These are phyloP conservation scores for Zygnema circumcarinatum DNA, from an alignment of 139 green algal genomes.

Conservation along the genomic window DNA sequence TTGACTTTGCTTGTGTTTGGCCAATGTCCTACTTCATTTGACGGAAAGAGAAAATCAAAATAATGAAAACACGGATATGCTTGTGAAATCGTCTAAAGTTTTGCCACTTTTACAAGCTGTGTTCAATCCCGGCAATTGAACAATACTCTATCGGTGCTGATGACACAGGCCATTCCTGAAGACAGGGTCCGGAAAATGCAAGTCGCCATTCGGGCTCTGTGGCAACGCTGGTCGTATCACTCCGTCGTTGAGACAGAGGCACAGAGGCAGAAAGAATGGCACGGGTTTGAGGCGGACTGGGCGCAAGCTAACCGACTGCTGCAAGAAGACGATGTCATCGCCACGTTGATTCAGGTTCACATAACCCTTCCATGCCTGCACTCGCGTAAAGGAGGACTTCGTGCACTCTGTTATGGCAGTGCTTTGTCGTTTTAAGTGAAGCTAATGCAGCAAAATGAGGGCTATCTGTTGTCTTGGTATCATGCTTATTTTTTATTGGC, in stretches of 20 bases:
- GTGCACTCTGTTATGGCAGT: no score
- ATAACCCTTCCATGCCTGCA: no score
- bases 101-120: not conserved
- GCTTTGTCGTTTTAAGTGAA: no score
- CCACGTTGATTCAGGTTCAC: no score
- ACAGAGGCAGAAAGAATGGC: not conserved
- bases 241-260: not conserved
- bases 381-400: no score
- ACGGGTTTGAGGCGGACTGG: not conserved
- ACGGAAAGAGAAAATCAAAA: not conserved
- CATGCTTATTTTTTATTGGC: no score
- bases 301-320: no score
- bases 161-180: not conserved
- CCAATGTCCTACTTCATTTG: not conserved
- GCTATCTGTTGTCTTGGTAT: no score
- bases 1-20: not conserved
- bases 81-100: not conserved
- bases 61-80: not conserved
- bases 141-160: not conserved
- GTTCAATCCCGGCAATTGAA: not conserved
- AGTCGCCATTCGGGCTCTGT: not conserved
- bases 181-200: slow-evolving; percentile 3
- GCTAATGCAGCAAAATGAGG: no score
- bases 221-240: slow-evolving; percentile 31
- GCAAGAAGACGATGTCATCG: no score